These are phyloP conservation scores for Aspergillus luchuensis DNA, from an alignment of 2,329 filamentous ascomycete genomes.

Conservation along the genomic window DNA sequence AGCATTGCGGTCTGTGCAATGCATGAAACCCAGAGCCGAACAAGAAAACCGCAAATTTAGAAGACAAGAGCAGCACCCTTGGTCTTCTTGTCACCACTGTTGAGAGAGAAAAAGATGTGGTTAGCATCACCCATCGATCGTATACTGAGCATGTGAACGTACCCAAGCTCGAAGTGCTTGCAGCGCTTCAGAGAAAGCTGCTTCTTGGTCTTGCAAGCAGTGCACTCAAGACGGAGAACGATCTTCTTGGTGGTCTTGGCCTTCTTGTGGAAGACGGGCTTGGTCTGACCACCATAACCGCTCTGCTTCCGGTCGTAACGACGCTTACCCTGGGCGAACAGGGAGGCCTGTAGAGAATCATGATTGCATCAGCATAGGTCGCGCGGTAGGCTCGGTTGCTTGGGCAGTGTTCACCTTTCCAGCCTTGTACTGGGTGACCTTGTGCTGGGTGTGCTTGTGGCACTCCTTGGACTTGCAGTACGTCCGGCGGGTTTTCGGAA, in stretches of 20 bases:
- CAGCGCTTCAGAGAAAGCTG: conserved; percentile 98
- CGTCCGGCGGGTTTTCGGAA: conserved; percentile 96
- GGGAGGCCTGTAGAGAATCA: conserved; percentile 65
- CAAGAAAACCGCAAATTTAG: conserved; percentile 65
- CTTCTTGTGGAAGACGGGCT: conserved; percentile 99
- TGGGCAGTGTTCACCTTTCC: conserved; percentile 67
- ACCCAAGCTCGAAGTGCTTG: conserved; percentile 99
- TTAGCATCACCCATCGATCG: conserved; percentile 43
- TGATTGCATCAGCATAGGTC: conserved; percentile 28
- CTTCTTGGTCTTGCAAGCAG: conserved; percentile 95
- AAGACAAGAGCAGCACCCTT: conserved; percentile 99
- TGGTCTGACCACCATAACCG: conserved; percentile 99
- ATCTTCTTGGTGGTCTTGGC: conserved; percentile 99
- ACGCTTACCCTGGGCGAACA: conserved; percentile 98
- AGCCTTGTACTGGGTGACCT: conserved; percentile 96
- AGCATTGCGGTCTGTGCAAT: conserved; percentile 40
- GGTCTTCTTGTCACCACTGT: conserved; percentile 99
- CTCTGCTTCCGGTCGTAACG: conserved; percentile 99
- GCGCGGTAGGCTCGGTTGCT: conserved; percentile 15
- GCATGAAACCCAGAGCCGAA: conserved; percentile 47
- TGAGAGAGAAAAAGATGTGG: conserved; percentile 26
- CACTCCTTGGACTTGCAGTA: conserved; percentile 97
- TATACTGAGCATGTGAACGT: conserved; percentile 49
- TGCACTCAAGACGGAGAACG: conserved; percentile 97
- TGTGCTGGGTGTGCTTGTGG: conserved; percentile 89